Evolutionary conservation across 2,329 filamentous ascomycete genomes (phyloP).

Genomic region (Fonsecaea multimorphosa): DNA sequence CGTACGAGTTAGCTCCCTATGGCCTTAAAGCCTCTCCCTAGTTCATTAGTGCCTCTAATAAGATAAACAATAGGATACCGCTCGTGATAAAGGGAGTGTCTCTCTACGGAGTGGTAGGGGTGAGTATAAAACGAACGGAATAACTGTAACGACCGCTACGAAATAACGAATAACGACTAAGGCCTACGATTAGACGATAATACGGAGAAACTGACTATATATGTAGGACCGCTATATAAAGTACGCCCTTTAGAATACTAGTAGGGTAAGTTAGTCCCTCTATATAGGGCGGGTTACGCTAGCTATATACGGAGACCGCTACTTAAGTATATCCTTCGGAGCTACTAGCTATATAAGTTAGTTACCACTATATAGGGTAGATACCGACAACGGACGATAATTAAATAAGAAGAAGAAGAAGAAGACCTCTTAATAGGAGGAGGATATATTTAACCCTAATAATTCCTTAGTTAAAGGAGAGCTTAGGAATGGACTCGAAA

Average conservation of each 20-base stretch:
- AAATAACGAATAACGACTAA: background rate
- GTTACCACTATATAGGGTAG: background rate
- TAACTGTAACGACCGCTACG: background rate
- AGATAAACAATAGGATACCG: background rate
- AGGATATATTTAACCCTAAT: background rate
- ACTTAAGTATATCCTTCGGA: background rate
- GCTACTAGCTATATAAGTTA: conserved; percentile 2
- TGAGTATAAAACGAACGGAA: background rate
- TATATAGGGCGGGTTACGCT: conserved; percentile 1
- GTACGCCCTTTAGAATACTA: conserved; percentile 1
- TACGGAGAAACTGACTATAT: background rate
- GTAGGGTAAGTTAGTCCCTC: background rate
- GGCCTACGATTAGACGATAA: background rate
- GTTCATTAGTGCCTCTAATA: conserved; percentile 15
- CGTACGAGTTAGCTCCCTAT: no score
- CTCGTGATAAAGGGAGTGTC: background rate
- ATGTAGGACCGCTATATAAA: conserved; percentile 8
- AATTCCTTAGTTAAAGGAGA: background rate
- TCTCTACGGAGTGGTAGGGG: background rate
- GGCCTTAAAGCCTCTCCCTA: background rate
- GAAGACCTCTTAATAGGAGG: background rate
- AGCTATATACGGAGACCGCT: conserved; percentile 4
- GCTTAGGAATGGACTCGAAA: background rate
- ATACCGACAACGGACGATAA: background rate
- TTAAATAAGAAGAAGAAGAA: background rate